Percentiles rank a stretch among this genome's conserved stretches.
phyloP scores from a whole-genome alignment of 495 filamentous ascomycete species.

The Daldinia caldariorum region DNA sequence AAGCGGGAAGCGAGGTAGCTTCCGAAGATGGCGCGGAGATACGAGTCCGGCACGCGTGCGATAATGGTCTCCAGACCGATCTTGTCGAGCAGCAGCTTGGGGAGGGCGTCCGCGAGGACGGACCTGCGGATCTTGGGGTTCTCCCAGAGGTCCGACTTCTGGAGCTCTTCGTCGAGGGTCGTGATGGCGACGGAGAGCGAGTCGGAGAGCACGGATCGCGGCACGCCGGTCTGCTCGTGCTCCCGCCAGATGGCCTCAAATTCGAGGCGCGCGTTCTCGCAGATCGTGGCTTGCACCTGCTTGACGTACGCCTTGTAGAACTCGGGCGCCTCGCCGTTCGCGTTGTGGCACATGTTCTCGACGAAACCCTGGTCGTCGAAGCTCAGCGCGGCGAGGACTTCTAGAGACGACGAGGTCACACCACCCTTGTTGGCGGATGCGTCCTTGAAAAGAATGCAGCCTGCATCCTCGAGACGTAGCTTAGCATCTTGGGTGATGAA shows the following conservation, averaged over 20 bases:
- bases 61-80: conserved; percentile 91
- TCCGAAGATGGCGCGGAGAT: conserved; percentile 94
- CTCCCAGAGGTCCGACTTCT: conserved; percentile 90
- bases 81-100: conserved; percentile 83
- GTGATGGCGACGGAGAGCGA: conserved; percentile 91
- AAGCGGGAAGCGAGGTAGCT: conserved; percentile 94
- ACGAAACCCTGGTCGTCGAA: conserved; percentile 91
- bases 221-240: conserved; percentile 79
- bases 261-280: conserved; percentile 88
- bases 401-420: conserved; percentile 96
- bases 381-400: conserved; percentile 91
- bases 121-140: conserved; percentile 78
- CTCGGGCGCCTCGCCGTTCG: conserved; percentile 78
- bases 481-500: conserved; percentile 99
- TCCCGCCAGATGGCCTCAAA: conserved; percentile 99
- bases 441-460: conserved; percentile 95
- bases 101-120: conserved; percentile 86
- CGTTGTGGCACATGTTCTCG: conserved; percentile 89
- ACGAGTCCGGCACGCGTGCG: conserved; percentile 86
- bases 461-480: conserved; percentile 90
- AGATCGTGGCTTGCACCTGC: conserved; percentile 87
- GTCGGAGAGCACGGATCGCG: conserved; percentile 87
- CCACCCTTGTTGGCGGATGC: conserved; percentile 98
- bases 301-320: conserved; percentile 96
- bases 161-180: conserved; percentile 92